These are phyloP conservation scores for Carpinus viminea DNA, from an alignment of 306 rosid species.

Conservation along the genomic window DNA sequence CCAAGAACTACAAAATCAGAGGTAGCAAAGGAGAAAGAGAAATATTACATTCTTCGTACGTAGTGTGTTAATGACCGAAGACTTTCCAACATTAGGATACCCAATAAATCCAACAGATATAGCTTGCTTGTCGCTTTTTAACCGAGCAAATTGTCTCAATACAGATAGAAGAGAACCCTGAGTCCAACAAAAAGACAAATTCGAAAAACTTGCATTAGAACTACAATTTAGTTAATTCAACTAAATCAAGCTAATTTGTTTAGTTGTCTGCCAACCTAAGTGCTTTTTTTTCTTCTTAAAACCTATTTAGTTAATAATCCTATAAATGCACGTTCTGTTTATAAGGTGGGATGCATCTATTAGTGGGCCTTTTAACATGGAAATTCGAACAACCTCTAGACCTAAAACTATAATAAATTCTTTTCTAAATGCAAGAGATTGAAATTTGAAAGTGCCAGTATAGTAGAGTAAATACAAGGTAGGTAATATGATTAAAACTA, in stretches of 20 bases:
- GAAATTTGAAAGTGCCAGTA: not conserved
- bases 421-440: not conserved
- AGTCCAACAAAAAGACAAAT: constrained; percentile 15
- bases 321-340: not conserved
- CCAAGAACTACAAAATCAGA: constrained; percentile 15
- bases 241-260: not conserved
- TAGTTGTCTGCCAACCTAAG: not conserved
- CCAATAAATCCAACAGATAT: constrained; percentile 97
- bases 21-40: constrained; percentile 24
- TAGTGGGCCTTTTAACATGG: not conserved
- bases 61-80: constrained; percentile 87
- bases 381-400: not conserved
- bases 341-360: not conserved
- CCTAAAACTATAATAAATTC: not conserved
- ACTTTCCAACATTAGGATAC: constrained; percentile 96
- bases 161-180: constrained; percentile 95
- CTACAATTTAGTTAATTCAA: not conserved
- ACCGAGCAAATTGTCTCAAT: constrained; percentile 84
- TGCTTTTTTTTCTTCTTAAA: not conserved
- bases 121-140: constrained; percentile 94
- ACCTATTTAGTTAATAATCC: not conserved
- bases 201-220: not conserved
- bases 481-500: not conserved
- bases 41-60: constrained; percentile 75
- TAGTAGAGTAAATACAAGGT: not conserved